A percentile compares a stretch with the other conserved stretches of the same genome.
phyloP scores from a whole-genome alignment of 176 grass and related monocot species.

The Areca catechu region DNA sequence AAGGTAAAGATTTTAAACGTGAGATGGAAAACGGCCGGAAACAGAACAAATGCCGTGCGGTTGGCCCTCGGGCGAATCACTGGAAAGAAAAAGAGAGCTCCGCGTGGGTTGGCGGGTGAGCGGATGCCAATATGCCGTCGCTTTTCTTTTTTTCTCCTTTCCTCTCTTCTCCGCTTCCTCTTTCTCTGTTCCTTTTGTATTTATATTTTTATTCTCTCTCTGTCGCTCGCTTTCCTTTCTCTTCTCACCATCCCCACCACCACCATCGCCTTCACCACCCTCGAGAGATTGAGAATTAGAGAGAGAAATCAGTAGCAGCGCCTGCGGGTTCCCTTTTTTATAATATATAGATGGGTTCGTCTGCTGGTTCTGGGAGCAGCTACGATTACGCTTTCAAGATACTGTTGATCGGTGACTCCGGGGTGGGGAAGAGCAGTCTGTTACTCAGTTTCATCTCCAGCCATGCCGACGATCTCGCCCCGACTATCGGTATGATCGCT shows the following conservation, averaged over 20 bases:
- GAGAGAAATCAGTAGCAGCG: neutral
- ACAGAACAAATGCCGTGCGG: too few species aligned
- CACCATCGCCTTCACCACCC: too few species aligned
- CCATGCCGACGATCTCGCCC: constrained; percentile 45
- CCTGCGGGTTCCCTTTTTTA: neutral
- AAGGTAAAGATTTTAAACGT: too few species aligned
- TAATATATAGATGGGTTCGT: constrained; percentile 12
- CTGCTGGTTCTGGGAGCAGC: constrained; percentile 26
- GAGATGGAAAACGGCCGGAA: too few species aligned
- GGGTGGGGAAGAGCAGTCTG: constrained; percentile 93
- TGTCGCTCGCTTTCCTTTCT: neutral
- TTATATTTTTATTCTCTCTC: constrained; percentile 1
- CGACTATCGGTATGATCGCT: constrained; percentile 57
- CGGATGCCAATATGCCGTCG: too few species aligned
- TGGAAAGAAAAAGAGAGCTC: too few species aligned
- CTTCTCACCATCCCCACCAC: neutral
- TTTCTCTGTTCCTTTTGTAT: neutral
- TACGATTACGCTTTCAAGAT: constrained; percentile 93
- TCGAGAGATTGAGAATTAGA: too few species aligned
- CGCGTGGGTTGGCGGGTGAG: too few species aligned
- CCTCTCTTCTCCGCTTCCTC: neutral
- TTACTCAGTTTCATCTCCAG: constrained; percentile 80
- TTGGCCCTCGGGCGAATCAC: too few species aligned
- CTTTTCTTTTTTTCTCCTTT: constrained; percentile 8
- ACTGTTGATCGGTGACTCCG: constrained; percentile 87